These are phyloP conservation scores for Globisporangium mamillatum DNA, from an alignment of 352 stramenopile genomes.

Conservation along the genomic window DNA sequence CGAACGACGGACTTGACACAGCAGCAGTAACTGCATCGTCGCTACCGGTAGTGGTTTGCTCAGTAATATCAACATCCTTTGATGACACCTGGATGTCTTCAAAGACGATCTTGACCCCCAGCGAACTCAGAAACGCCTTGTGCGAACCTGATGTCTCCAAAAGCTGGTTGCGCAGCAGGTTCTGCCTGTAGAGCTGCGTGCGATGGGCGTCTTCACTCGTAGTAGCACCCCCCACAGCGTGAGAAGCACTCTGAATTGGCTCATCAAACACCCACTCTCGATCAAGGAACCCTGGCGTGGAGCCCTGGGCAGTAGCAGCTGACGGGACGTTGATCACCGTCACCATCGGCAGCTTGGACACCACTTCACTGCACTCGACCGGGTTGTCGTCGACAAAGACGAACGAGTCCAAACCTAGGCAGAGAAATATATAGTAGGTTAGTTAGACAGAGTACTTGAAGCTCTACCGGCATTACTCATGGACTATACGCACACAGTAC, in stretches of 20 bases:
- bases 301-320: slow-evolving; percentile 13
- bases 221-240: neutral
- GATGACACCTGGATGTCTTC: slow-evolving; percentile 24
- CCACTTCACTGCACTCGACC: slow-evolving; percentile 67
- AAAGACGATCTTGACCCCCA: slow-evolving; percentile 67
- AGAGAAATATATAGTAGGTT: neutral
- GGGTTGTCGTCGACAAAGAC: slow-evolving; percentile 76
- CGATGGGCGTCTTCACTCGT: slow-evolving; percentile 40
- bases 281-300: slow-evolving; percentile 32
- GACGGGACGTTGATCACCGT: slow-evolving; percentile 45
- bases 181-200: slow-evolving; percentile 61
- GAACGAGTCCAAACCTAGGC: slow-evolving; percentile 46
- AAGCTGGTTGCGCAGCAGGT: slow-evolving; percentile 37
- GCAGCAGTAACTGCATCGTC: too few species aligned
- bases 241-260: slow-evolving; percentile 9
- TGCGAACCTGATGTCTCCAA: slow-evolving; percentile 30
- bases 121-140: slow-evolving; percentile 60
- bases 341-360: slow-evolving; percentile 38
- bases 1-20: slow-evolving; percentile 19
- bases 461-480: neutral
- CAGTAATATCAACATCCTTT: neutral
- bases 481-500: neutral
- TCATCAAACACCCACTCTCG: slow-evolving; percentile 57
- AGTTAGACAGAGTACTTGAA: neutral
- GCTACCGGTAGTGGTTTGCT: too few species aligned